Conservation (phyloP, 2,329 filamentous ascomycete genomes). For the Stachybotrys chlorohalonatus region DNA sequence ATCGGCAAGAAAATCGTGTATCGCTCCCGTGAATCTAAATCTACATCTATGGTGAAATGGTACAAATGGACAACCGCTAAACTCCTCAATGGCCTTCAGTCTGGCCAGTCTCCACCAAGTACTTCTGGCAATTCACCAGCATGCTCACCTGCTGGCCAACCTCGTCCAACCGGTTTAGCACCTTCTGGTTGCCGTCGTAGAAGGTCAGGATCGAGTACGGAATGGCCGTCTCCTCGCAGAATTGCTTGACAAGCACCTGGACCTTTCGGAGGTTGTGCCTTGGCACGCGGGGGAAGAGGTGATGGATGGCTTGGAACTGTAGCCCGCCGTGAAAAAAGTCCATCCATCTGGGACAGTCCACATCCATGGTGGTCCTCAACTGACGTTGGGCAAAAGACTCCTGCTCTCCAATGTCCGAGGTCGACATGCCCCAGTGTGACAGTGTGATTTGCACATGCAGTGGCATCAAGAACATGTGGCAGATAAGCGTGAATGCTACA, state of each 20-base stretch:
- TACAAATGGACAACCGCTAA: constrained; percentile 11
- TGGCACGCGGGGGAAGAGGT: constrained; percentile 59
- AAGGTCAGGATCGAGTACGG: constrained; percentile 55
- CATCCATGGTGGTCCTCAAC: constrained; percentile 65
- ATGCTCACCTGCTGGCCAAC: constrained; percentile 52
- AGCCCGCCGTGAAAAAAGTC: constrained; percentile 65
- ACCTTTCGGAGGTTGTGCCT: constrained; percentile 56
- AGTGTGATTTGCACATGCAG: constrained; percentile 66
- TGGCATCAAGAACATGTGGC: constrained; percentile 57
- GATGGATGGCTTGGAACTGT: constrained; percentile 65
- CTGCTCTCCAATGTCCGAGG: constrained; percentile 50
- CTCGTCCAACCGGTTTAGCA: constrained; percentile 39
- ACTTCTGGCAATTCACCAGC: constrained; percentile 46
- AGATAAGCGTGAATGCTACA: constrained; percentile 53
- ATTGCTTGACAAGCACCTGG: constrained; percentile 52
- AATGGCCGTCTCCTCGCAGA: constrained; percentile 55
- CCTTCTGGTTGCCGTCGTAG: constrained; percentile 50
- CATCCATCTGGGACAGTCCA: constrained; percentile 62
- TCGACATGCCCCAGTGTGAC: constrained; percentile 65
- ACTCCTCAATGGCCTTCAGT: constrained; percentile 17
- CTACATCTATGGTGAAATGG: background rate
- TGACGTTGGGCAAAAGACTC: constrained; percentile 63
- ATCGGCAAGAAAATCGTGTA: background rate
- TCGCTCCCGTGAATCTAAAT: background rate
- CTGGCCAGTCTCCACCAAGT: constrained; percentile 38